Conservation (phyloP, 345 rosid genomes). For the Carallia pectinifolia region DNA sequence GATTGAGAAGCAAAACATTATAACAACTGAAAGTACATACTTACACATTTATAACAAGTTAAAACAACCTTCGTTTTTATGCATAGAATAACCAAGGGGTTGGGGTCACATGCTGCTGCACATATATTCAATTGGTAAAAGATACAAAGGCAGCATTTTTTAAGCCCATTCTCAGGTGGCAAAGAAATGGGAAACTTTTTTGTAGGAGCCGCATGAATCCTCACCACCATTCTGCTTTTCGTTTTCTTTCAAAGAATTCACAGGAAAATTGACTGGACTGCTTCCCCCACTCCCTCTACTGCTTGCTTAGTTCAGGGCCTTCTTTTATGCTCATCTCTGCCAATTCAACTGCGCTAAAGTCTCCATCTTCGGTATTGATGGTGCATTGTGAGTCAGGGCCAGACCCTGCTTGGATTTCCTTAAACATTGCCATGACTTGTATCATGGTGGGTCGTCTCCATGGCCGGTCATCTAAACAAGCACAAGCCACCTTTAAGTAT, state of each 20-base stretch:
- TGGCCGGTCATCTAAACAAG: slow-evolving; percentile 79
- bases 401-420: slow-evolving; percentile 74
- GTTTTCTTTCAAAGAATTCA: slow-evolving; percentile 25
- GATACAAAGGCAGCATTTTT: slow-evolving; percentile 23
- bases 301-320: slow-evolving; percentile 56
- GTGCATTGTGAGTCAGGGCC: slow-evolving; percentile 77
- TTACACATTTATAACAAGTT: slow-evolving; percentile 41
- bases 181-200: slow-evolving; percentile 32
- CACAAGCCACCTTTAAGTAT: slow-evolving; percentile 67
- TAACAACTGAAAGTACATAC: slow-evolving; percentile 27
- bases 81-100: slow-evolving; percentile 40
- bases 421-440: slow-evolving; percentile 72
- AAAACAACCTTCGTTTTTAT: slow-evolving; percentile 27
- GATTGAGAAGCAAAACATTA: neutral
- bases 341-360: slow-evolving; percentile 57
- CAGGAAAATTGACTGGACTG: slow-evolving; percentile 17
- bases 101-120: slow-evolving; percentile 21
- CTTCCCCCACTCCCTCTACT: slow-evolving; percentile 7
- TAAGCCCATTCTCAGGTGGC: slow-evolving; percentile 17
- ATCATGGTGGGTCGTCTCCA: slow-evolving; percentile 75
- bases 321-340: slow-evolving; percentile 82
- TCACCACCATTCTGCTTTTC: slow-evolving; percentile 20
- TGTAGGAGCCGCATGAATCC: slow-evolving; percentile 18
- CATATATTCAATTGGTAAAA: slow-evolving; percentile 43
- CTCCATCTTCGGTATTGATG: slow-evolving; percentile 64